A percentile compares a stretch with the other conserved stretches of the same genome.
Conservation (phyloP, 129 eudicot genomes). For the Erigeron canadensis region DNA sequence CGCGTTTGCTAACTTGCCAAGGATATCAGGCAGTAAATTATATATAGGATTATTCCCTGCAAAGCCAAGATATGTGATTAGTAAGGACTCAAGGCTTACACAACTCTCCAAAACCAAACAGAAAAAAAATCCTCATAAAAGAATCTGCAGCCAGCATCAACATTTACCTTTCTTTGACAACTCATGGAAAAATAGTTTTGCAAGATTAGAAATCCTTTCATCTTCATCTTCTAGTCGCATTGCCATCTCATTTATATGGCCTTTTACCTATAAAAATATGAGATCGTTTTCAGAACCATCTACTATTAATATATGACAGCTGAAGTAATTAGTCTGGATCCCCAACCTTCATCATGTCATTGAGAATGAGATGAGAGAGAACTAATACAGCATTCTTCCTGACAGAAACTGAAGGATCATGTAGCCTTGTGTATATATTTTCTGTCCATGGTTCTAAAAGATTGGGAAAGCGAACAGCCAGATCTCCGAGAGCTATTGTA, state of each 20-base stretch:
- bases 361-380: constrained; percentile 93
- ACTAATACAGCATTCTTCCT: constrained; percentile 95
- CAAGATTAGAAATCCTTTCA: constrained; percentile 88
- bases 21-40: constrained; percentile 94
- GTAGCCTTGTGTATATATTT: constrained; percentile 80
- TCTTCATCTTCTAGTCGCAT: constrained; percentile 88
- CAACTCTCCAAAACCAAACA: background rate
- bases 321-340: constrained; percentile 18
- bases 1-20: constrained; percentile 79
- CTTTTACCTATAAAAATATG: constrained; percentile 66
- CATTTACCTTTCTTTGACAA: constrained; percentile 82
- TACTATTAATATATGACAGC: constrained; percentile 1
- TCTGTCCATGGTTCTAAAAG: constrained; percentile 98
- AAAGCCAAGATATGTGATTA: constrained; percentile 19
- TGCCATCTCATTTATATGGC: constrained; percentile 94
- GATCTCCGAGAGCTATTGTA: constrained; percentile 94
- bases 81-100: background rate
- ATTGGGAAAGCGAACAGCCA: constrained; percentile 96
- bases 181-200: constrained; percentile 81
- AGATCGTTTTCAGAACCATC: constrained; percentile 21
- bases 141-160: constrained; percentile 1
- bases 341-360: constrained; percentile 99
- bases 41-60: constrained; percentile 91
- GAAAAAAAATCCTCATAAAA: background rate
- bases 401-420: constrained; percentile 80